Evolutionary conservation across 2,329 filamentous ascomycete genomes (phyloP), one percentile per base, ranked within the genome.

Genomic region (Colletotrichum sp.): DNA sequence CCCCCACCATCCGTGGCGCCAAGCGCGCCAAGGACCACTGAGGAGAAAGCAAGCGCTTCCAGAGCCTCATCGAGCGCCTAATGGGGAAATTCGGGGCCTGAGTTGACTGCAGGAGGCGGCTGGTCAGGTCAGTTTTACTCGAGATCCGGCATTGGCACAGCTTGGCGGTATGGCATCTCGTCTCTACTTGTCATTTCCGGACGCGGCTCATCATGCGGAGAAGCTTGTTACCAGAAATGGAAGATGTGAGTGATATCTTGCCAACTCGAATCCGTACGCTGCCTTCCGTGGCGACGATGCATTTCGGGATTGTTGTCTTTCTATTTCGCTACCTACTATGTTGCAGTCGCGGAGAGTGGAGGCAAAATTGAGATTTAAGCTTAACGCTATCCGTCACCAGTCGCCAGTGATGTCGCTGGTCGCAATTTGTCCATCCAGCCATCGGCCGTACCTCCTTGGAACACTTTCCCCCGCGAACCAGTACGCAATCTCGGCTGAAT

Each of bases 151-250:
- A 57, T 73, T 58, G 62, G 71, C 68, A 38, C 43, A 38, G 61
- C 71, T 73, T 73, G 71, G 71, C 71, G 16, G 21, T 57, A 24
- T 62, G 71, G 68, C 38, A 64, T 54, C 62, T 71, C 68, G 71
- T 47, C 57, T 73, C 55, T 62, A 62, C 61, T 73, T 71, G 62
- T 66, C 68, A 11, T 43, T 73, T 71, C 31, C 34, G 43, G 67
- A 47, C n/a, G 43, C 38, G 54, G 65, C 47, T 51, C 21, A n/a
- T 66, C n/a, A 70, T 73, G 66, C 67, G 38, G 16, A 34, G 27
- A 18, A 57, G 62, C 12, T 5, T 13, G 11, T 11, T 16, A n/a
- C 3, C 8, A 2, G 13, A 0, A 9, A 0, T 18, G 13, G 27
- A 3, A 57, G 8, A 27, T 29, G 11, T 57, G 13, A 29, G 5